Percentiles rank a stretch among this genome's conserved stretches.
Conservation (phyloP, 495 filamentous ascomycete genomes). For the Cercophora sp. region DNA sequence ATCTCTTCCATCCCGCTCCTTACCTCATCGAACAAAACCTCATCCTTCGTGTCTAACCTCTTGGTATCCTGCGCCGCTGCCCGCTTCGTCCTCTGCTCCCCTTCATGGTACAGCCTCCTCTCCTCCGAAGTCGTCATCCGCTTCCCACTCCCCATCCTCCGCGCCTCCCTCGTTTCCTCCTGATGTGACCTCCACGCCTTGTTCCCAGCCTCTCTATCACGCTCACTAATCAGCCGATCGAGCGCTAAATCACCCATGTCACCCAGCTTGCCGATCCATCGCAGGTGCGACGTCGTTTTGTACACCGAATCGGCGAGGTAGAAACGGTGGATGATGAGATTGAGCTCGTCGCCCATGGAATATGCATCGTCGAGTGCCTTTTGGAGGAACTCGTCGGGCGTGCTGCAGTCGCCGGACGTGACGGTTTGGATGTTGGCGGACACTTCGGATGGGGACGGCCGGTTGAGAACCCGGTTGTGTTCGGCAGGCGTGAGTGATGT, state of each 20-base stretch:
- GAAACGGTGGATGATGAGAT: background rate
- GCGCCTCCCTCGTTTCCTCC: background rate
- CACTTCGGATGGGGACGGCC: background rate
- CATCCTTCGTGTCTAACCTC: background rate
- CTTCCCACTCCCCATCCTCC: background rate
- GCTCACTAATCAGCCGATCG: background rate
- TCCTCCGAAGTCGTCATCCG: background rate
- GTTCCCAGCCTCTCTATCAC: background rate
- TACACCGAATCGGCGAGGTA: background rate
- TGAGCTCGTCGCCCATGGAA: background rate
- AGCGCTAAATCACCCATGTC: background rate
- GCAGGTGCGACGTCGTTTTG: background rate
- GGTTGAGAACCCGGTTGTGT: background rate
- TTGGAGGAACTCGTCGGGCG: background rate
- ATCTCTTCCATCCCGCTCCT: background rate
- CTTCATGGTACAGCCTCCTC: background rate
- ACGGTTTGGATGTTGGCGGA: background rate
- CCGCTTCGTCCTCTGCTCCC: background rate
- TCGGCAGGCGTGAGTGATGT: background rate
- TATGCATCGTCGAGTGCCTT: background rate
- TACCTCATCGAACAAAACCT: background rate
- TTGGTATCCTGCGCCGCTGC: background rate
- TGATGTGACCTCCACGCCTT: background rate
- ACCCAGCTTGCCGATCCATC: background rate
- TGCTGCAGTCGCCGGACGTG: background rate